Conservation (phyloP, 352 stramenopile species). For the Pythium chondricola region DNA sequence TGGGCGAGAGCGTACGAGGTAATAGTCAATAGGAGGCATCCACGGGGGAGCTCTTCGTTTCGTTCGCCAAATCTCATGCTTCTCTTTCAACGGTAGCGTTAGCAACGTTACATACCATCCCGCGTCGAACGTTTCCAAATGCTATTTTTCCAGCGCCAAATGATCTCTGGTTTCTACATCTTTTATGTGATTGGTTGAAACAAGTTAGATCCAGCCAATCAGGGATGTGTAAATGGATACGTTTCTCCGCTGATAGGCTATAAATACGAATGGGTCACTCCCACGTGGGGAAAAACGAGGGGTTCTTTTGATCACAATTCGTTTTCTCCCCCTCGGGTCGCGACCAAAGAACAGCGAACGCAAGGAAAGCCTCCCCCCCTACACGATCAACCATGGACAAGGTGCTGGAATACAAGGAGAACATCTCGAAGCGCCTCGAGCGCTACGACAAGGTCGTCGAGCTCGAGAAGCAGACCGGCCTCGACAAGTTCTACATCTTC, state of each 20-base stretch:
- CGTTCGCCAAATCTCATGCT: background rate
- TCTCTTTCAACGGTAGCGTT: background rate
- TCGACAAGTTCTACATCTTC: slow-evolving; percentile 89
- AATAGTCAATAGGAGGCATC: too few relatives aligned
- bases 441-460: slow-evolving; percentile 81
- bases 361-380: background rate
- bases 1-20: background rate
- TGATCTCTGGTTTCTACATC: background rate
- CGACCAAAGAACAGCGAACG: slow-evolving; percentile 10
- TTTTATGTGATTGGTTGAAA: too few relatives aligned
- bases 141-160: background rate
- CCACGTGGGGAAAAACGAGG: background rate
- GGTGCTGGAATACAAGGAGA: slow-evolving; percentile 76
- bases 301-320: slow-evolving; percentile 10
- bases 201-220: too few relatives aligned
- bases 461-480: slow-evolving; percentile 76
- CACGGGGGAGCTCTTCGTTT: slow-evolving; percentile 2
- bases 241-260: slow-evolving; percentile 20
- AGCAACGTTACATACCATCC: slow-evolving; percentile 2
- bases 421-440: slow-evolving; percentile 73
- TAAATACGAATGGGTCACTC: slow-evolving; percentile 20
- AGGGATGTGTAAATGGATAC: too few relatives aligned
- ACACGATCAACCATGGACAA: slow-evolving; percentile 61
- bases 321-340: slow-evolving; percentile 5
- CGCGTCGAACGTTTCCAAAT: too few relatives aligned